phyloP scores from a whole-genome alignment of 1,284 basidiomycete genomes.

The Pseudomicrostroma phylloplanum region DNA sequence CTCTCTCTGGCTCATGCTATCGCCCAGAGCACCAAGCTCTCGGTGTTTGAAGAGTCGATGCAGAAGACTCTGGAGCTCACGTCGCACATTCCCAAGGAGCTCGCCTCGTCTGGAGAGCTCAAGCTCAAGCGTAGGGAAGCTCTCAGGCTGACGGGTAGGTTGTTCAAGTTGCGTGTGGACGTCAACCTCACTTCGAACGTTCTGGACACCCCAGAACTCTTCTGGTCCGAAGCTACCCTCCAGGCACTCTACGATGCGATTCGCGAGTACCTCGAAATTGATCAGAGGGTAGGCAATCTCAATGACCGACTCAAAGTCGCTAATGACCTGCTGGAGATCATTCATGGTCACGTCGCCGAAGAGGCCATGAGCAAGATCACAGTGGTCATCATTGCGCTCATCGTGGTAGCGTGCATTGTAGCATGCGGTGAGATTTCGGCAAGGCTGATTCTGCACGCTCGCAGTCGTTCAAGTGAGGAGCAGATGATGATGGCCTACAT shows the following conservation, averaged over 20 bases:
- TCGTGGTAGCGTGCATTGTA: constrained; percentile 77
- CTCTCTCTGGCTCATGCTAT: constrained; percentile 89
- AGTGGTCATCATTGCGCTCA: constrained; percentile 93
- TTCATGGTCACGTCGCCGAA: constrained; percentile 87
- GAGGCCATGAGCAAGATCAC: constrained; percentile 67
- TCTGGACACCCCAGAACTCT: constrained; percentile 83
- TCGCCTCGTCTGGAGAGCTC: constrained; percentile 72
- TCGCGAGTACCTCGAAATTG: constrained; percentile 89
- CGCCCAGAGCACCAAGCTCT: constrained; percentile 86
- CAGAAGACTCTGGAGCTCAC: constrained; percentile 73
- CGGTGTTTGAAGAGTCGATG: constrained; percentile 77
- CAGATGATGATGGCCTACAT: no score
- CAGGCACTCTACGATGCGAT: constrained; percentile 87
- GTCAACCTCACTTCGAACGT: constrained; percentile 89
- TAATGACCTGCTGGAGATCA: constrained; percentile 63
- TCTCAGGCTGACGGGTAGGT: constrained; percentile 73
- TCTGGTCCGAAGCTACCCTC: constrained; percentile 88
- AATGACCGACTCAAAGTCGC: constrained; percentile 84
- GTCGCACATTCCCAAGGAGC: constrained; percentile 74
- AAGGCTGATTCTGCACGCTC: constrained; percentile 55
- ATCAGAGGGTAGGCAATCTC: constrained; percentile 71
- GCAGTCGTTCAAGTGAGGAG: constrained; percentile 15
- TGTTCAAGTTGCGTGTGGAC: constrained; percentile 83
- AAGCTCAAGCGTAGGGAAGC: constrained; percentile 74
- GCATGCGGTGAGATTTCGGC: constrained; percentile 80